phyloP scores from a whole-genome alignment of 306 rosid species.

The Cercis canadensis region DNA sequence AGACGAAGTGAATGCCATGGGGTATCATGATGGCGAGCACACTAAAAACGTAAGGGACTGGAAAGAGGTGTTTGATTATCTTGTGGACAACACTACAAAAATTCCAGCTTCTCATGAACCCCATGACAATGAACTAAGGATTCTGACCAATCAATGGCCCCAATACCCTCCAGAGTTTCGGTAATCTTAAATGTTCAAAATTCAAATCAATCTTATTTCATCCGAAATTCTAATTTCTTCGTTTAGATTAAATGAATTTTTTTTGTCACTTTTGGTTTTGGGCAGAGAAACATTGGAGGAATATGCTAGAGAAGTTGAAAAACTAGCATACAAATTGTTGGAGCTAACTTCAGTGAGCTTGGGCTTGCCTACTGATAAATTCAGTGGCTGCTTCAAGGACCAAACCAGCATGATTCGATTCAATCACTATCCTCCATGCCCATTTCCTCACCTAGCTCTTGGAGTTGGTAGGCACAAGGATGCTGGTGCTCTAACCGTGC shows the following conservation, averaged over 20 bases:
- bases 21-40: constrained; percentile 72
- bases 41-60: constrained; percentile 85
- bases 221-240: neutral
- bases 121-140: constrained; percentile 38
- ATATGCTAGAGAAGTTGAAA: constrained; percentile 51
- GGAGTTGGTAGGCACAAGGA: no score
- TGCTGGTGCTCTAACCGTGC: no score
- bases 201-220: neutral
- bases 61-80: constrained; percentile 87
- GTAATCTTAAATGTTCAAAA: constrained; percentile 36
- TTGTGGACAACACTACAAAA: constrained; percentile 45
- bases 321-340: constrained; percentile 68
- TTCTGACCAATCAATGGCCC: constrained; percentile 78
- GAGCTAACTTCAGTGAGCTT: constrained; percentile 37
- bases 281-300: no score
- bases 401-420: no score
- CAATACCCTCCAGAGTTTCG: constrained; percentile 58
- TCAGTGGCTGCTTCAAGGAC: no score
- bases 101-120: constrained; percentile 63
- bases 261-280: neutral
- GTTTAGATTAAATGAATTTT: no score
- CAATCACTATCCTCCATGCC: no score
- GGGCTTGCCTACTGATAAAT: no score
- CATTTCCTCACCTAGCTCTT: no score
- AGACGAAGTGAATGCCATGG: constrained; percentile 64